Percentiles rank a stretch among this genome's conserved stretches.
Conservation (phyloP, 345 rosid genomes). For the Hevea brasiliensis region DNA sequence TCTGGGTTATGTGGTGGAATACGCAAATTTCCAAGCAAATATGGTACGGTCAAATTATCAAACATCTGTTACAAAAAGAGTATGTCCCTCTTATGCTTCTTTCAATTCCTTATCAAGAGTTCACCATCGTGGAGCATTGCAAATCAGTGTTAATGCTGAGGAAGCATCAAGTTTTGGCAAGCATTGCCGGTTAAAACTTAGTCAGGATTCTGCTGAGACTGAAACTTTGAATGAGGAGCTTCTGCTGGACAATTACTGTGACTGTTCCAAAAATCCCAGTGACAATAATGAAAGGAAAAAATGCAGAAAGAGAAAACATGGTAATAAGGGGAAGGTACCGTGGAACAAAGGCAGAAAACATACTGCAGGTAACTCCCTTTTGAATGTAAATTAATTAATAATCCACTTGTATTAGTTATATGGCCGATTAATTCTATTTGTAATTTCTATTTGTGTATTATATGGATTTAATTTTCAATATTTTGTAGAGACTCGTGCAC, state of each 20-base stretch:
- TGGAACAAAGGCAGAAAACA: slow-evolving; percentile 88
- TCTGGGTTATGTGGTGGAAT: slow-evolving; percentile 23
- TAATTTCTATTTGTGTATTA: neutral
- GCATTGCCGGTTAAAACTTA: slow-evolving; percentile 14
- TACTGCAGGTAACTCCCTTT: slow-evolving; percentile 47
- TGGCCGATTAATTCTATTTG: slow-evolving; percentile 12
- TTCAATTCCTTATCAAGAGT: slow-evolving; percentile 29
- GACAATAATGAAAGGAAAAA: slow-evolving; percentile 42
- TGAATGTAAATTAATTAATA: neutral
- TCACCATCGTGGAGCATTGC: slow-evolving; percentile 26
- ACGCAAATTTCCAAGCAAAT: slow-evolving; percentile 28
- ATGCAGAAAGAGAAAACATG: slow-evolving; percentile 62
- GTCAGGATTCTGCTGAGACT: slow-evolving; percentile 20
- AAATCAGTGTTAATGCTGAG: slow-evolving; percentile 19
- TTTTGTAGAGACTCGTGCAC: slow-evolving; percentile 61
- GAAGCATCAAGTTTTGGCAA: slow-evolving; percentile 24
- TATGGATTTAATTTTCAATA: slow-evolving; percentile 11
- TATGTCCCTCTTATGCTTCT: slow-evolving; percentile 19
- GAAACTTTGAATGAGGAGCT: slow-evolving; percentile 21
- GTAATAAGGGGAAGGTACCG: slow-evolving; percentile 77
- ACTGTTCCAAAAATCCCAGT: slow-evolving; percentile 13
- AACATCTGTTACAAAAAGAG: slow-evolving; percentile 20
- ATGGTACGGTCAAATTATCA: slow-evolving; percentile 23
- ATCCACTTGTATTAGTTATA: slow-evolving; percentile 4
- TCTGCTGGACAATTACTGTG: slow-evolving; percentile 11